A percentile compares a stretch with the other conserved stretches of the same genome.
Conservation (phyloP, 2,329 filamentous ascomycete genomes). For the Dissoconium aciculare region DNA sequence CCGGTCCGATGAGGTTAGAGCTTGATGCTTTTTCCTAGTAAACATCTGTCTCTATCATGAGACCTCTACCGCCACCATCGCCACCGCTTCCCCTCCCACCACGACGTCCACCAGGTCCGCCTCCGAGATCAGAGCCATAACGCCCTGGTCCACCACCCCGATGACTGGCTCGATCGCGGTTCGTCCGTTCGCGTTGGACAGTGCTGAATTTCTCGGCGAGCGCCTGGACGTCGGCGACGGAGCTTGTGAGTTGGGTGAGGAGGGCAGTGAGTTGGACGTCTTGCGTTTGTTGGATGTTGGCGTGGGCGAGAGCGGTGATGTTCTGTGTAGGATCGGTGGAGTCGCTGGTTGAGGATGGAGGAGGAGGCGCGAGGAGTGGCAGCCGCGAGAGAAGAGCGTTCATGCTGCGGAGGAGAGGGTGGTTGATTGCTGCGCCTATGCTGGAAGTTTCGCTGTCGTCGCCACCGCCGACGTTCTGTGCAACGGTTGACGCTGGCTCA, state of each 20-base stretch:
- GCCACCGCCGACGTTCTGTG: conserved; percentile 25
- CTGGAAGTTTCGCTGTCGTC: conserved; percentile 26
- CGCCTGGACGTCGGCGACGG: conserved; percentile 54
- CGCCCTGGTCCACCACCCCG: neutral
- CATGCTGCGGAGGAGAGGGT: conserved; percentile 72
- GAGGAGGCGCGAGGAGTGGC: conserved; percentile 70
- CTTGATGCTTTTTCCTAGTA: too few species aligned
- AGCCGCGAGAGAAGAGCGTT: conserved; percentile 73
- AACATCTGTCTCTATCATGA: too few species aligned
- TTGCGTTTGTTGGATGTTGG: conserved; percentile 33
- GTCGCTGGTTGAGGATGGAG: conserved; percentile 30
- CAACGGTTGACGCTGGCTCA: neutral
- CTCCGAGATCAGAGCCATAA: neutral
- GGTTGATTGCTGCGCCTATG: too few species aligned
- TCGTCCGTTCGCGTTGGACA: conserved; percentile 27
- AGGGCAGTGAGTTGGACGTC: conserved; percentile 69
- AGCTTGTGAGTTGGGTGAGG: conserved; percentile 59
- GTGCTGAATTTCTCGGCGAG: conserved; percentile 56
- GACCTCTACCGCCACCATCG: too few species aligned
- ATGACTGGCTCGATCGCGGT: conserved; percentile 21
- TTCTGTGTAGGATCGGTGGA: conserved; percentile 48
- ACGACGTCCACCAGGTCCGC: too few species aligned
- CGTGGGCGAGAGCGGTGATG: conserved; percentile 2
- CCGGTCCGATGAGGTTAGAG: too few species aligned
- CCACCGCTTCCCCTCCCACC: conserved; percentile 4